Percentiles rank a stretch among this genome's conserved stretches.
Evolutionary conservation across 352 stramenopile genomes (phyloP).

Genomic region (Peronospora destructor): DNA sequence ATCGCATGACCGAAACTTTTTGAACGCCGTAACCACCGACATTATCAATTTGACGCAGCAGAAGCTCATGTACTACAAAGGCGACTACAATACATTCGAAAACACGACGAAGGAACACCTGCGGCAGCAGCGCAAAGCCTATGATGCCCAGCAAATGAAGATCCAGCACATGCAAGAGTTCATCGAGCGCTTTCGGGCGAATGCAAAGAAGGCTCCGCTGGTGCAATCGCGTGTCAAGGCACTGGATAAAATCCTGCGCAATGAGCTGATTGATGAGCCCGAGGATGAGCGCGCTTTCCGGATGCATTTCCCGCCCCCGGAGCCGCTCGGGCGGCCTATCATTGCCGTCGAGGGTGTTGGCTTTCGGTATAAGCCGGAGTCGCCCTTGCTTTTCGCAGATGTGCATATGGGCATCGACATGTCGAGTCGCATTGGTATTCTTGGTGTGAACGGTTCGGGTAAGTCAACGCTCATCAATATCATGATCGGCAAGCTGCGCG

Average conservation of each 20-base stretch:
- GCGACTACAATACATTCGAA: conserved; percentile 96
- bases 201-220: conserved; percentile 92
- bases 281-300: conserved; percentile 90
- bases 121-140: conserved; percentile 89
- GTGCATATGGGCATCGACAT: conserved; percentile 97
- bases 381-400: conserved; percentile 65
- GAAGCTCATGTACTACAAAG: conserved; percentile 91
- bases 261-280: conserved; percentile 88
- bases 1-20: conserved; percentile 93
- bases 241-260: conserved; percentile 79
- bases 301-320: conserved; percentile 93
- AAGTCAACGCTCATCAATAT: conserved; percentile 96
- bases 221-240: conserved; percentile 96
- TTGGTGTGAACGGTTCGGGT: conserved; percentile 89
- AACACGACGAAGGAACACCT: conserved; percentile 89
- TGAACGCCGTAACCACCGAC: conserved; percentile 95
- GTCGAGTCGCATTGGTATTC: conserved; percentile 89
- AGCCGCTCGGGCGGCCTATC: conserved; percentile 91
- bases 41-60: conserved; percentile 90
- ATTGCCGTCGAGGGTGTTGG: conserved; percentile 89
- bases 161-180: conserved; percentile 96
- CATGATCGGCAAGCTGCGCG: conserved; percentile 91
- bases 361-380: conserved; percentile 65
- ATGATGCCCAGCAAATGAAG: conserved; percentile 84
- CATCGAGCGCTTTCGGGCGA: conserved; percentile 93